Conservation (phyloP, 768 basidiomycete species). For the Tricholoma terreum region DNA sequence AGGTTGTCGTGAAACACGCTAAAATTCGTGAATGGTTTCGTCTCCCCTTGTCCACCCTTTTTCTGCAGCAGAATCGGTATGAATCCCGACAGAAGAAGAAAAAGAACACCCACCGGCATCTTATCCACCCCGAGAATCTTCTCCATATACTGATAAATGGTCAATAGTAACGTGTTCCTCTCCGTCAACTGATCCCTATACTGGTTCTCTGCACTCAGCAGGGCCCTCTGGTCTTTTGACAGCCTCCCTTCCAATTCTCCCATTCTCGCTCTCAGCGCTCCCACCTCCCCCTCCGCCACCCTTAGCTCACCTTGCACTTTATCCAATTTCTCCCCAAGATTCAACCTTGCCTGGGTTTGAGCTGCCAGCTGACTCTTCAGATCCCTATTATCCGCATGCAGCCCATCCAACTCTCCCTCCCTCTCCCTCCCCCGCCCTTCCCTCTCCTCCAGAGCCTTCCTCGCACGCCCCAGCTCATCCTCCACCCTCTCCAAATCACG, state of each 20-base stretch:
- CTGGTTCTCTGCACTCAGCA: constrained; percentile 70
- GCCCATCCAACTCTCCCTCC: constrained; percentile 67
- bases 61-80: constrained; percentile 42
- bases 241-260: constrained; percentile 77
- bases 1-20: constrained; percentile 93
- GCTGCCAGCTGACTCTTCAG: constrained; percentile 74
- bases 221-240: constrained; percentile 74
- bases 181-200: constrained; percentile 93
- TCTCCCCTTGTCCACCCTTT: constrained; percentile 72
- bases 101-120: constrained; percentile 57
- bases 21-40: constrained; percentile 93
- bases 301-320: constrained; percentile 55
- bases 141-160: constrained; percentile 94
- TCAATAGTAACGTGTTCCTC: constrained; percentile 85
- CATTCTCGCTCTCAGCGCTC: constrained; percentile 54
- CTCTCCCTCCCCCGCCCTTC: constrained; percentile 67
- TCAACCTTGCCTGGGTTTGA: constrained; percentile 84
- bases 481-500: constrained; percentile 81
- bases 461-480: constrained; percentile 69
- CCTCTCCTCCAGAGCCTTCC: constrained; percentile 64
- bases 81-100: not conserved
- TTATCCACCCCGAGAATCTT: constrained; percentile 89
- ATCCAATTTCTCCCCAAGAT: constrained; percentile 90
- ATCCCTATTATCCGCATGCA: constrained; percentile 80
- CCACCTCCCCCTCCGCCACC: constrained; percentile 66